A percentile compares a stretch with the other conserved stretches of the same genome.
Conservation (phyloP, 495 filamentous ascomycete genomes). For the Poronia punctata region DNA sequence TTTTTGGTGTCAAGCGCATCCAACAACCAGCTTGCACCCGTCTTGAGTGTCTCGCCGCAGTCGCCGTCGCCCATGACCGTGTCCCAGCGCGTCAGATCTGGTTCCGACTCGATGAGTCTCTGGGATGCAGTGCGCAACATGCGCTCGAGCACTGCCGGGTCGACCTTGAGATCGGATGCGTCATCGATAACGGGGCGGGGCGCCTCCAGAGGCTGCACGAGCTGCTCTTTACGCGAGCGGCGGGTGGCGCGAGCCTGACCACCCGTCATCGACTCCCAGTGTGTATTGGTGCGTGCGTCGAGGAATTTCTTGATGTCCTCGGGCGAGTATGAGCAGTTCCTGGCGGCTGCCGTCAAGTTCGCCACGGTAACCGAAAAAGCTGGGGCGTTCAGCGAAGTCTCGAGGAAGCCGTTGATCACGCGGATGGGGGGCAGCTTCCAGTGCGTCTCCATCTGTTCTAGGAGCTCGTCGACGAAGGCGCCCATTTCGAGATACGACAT, state of each 20-base stretch:
- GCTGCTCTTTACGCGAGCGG: constrained; percentile 32
- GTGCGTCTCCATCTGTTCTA: constrained; percentile 38
- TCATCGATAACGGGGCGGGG: constrained; percentile 26
- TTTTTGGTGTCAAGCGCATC: constrained; percentile 29
- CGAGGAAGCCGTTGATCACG: constrained; percentile 46
- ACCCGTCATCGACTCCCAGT: constrained; percentile 41
- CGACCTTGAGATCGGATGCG: constrained; percentile 32
- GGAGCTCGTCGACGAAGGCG: constrained; percentile 46
- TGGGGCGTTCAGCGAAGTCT: constrained; percentile 56
- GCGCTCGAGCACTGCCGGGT: constrained; percentile 37
- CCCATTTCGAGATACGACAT: constrained; percentile 56
- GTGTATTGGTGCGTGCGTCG: constrained; percentile 47
- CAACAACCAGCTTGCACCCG: constrained; percentile 34
- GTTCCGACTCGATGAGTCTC: constrained; percentile 46
- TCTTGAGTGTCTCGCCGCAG: constrained; percentile 54
- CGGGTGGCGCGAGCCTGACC: constrained; percentile 23
- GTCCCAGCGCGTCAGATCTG: constrained; percentile 54
- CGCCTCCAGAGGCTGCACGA: constrained; percentile 33
- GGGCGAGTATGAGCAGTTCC: constrained; percentile 35
- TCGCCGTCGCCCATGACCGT: constrained; percentile 61
- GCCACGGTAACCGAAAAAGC: constrained; percentile 55
- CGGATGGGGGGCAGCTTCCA: constrained; percentile 44
- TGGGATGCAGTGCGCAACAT: constrained; percentile 47
- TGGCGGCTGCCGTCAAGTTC: constrained; percentile 46
- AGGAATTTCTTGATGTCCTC: constrained; percentile 48